Conservation (phyloP, 2,329 filamentous ascomycete genomes). For the Fusarium gaditjirri region DNA sequence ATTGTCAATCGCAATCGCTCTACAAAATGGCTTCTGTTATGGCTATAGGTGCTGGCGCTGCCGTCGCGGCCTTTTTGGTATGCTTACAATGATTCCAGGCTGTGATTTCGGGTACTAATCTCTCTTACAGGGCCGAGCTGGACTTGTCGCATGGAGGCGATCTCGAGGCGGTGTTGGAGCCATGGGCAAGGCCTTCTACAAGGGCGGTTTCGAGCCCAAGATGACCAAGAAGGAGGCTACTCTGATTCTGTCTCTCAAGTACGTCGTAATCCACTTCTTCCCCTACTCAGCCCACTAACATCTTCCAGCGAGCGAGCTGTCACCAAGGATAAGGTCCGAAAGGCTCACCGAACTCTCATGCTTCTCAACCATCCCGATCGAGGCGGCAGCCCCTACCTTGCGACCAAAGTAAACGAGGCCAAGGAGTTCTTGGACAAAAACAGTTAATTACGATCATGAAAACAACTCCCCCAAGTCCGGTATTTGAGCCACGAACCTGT, state of each 20-base stretch:
- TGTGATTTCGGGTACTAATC: conserved; percentile 13
- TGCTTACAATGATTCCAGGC: conserved; percentile 21
- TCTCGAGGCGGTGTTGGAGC: conserved; percentile 81
- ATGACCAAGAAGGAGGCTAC: conserved; percentile 95
- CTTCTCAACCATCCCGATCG: conserved; percentile 97
- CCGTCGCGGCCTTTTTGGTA: conserved; percentile 64
- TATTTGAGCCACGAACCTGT: conserved; percentile 1
- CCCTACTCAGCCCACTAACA: conserved; percentile 4
- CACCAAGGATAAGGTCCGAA: conserved; percentile 93
- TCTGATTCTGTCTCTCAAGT: conserved; percentile 91
- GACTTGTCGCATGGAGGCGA: conserved; percentile 86
- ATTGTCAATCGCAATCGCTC: not conserved
- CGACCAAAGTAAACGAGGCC: conserved; percentile 98
- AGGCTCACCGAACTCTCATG: conserved; percentile 96
- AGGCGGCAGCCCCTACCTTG: conserved; percentile 94
- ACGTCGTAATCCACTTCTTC: conserved; percentile 43
- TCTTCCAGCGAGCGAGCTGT: conserved; percentile 79
- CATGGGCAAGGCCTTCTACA: conserved; percentile 93
- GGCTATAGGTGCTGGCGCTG: conserved; percentile 59
- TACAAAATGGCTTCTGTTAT: conserved; percentile 56
- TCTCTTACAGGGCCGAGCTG: conserved; percentile 80
- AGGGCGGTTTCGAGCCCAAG: conserved; percentile 95
- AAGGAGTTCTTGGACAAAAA: conserved; percentile 93
- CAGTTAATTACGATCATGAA: conserved; percentile 28
- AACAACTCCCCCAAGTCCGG: conserved; percentile 3